Percentiles rank a stretch among this genome's conserved stretches.
These are phyloP conservation scores for Stagonosporopsis vannaccii DNA, from an alignment of 2,329 filamentous ascomycete species.

Conservation along the genomic window DNA sequence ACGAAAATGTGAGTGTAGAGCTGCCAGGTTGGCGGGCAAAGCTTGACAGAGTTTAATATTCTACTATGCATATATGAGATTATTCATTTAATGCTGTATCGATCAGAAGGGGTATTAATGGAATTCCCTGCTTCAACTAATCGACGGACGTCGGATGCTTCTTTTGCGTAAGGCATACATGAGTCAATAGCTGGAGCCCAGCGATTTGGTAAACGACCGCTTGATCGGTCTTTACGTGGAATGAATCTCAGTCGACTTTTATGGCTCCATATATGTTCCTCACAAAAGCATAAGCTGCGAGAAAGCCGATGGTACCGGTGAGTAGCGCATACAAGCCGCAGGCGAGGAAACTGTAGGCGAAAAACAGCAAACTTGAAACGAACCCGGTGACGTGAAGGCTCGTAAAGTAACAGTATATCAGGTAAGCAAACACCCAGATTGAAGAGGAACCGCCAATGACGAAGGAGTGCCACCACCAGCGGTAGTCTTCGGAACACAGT, in stretches of 20 bases:
- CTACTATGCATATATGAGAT: conserved; percentile 1
- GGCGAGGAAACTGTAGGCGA: conserved; percentile 82
- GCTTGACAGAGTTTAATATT: conserved; percentile 12
- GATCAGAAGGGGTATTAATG: neutral
- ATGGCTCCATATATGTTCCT: conserved; percentile 75
- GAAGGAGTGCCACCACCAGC: conserved; percentile 95
- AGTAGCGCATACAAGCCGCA: conserved; percentile 82
- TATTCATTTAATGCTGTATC: neutral
- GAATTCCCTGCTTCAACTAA: neutral
- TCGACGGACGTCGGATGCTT: no score
- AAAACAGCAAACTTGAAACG: conserved; percentile 81
- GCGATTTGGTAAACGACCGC: neutral
- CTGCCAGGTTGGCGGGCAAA: conserved; percentile 26
- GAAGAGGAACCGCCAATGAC: conserved; percentile 77
- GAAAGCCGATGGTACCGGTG: conserved; percentile 83
- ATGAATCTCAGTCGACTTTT: conserved; percentile 21
- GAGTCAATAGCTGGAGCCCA: neutral
- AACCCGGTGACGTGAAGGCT: conserved; percentile 84
- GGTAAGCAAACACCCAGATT: conserved; percentile 83
- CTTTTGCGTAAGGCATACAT: neutral
- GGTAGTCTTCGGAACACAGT: conserved; percentile 79
- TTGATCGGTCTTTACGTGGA: neutral
- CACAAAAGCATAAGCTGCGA: conserved; percentile 85
- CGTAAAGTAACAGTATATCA: conserved; percentile 81
- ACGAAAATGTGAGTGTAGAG: conserved; percentile 16